A percentile compares a stretch with the other conserved stretches of the same genome.
Evolutionary conservation across 2,329 filamentous ascomycete genomes (phyloP).

Genomic region (Alternaria angustiovoidea): DNA sequence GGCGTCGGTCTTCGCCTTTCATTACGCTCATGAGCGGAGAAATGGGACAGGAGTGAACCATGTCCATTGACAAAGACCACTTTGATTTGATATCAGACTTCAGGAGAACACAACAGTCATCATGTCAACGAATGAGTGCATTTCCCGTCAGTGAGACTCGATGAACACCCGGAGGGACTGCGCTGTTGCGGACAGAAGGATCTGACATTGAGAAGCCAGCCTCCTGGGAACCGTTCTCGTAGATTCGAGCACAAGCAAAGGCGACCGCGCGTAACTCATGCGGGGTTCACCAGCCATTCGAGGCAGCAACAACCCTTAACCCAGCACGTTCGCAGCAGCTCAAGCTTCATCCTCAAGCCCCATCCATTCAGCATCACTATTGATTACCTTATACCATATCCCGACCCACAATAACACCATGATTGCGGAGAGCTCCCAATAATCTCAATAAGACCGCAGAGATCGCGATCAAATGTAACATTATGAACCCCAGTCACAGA

Average conservation of each 20-base stretch:
- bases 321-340: background rate
- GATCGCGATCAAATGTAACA: background rate
- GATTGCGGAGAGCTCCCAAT: background rate
- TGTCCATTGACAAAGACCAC: background rate
- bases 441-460: background rate
- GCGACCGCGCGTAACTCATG: background rate
- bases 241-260: background rate
- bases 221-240: background rate
- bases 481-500: slow-evolving; percentile 2
- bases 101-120: background rate
- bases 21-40: background rate
- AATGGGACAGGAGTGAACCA: background rate
- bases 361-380: background rate
- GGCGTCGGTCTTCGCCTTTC: background rate
- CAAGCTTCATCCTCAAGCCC: background rate
- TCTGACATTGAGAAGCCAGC: background rate
- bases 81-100: background rate
- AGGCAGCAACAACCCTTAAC: background rate
- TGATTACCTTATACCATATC: background rate
- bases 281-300: background rate
- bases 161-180: background rate
- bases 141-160: background rate
- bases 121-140: background rate
- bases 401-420: background rate
- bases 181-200: background rate